Evolutionary conservation across 2,329 filamentous ascomycete genomes (phyloP).

Genomic region (Xylaria sp.): DNA sequence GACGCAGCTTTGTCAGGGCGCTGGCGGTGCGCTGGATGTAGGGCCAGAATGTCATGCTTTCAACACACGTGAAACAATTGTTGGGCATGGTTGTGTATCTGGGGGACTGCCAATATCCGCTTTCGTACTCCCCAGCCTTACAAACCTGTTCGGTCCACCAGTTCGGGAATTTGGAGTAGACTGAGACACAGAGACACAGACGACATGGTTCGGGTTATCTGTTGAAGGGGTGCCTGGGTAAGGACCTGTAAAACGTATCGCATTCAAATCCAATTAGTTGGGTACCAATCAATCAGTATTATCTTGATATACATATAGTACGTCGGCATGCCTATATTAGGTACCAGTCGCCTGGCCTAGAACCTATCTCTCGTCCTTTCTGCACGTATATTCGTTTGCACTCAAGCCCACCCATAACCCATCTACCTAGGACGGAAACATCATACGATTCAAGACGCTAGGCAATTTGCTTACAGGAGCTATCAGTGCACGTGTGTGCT

Average conservation of each 20-base stretch:
- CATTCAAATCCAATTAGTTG: no score
- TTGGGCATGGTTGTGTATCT: no score
- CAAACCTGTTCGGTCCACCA: neutral
- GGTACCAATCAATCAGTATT: no score
- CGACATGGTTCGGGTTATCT: neutral
- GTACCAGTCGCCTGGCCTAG: no score
- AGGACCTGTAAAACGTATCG: no score
- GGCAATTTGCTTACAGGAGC: neutral
- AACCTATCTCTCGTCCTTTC: no score
- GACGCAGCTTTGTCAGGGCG: constrained; percentile 14
- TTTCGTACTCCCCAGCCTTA: neutral
- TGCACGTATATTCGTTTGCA: neutral
- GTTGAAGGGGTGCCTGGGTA: no score
- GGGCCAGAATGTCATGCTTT: neutral
- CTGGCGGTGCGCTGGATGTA: neutral
- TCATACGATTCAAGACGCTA: constrained; percentile 4
- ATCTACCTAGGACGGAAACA: neutral
- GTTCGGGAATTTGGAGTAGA: neutral
- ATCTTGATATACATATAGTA: no score
- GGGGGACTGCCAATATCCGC: neutral
- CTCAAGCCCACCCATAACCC: neutral
- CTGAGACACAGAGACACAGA: no score
- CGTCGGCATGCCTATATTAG: no score
- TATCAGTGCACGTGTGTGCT: neutral
- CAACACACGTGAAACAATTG: neutral